These are phyloP conservation scores for Clarireedia sp. DNA, from an alignment of 2,329 filamentous ascomycete species.

Conservation along the genomic window DNA sequence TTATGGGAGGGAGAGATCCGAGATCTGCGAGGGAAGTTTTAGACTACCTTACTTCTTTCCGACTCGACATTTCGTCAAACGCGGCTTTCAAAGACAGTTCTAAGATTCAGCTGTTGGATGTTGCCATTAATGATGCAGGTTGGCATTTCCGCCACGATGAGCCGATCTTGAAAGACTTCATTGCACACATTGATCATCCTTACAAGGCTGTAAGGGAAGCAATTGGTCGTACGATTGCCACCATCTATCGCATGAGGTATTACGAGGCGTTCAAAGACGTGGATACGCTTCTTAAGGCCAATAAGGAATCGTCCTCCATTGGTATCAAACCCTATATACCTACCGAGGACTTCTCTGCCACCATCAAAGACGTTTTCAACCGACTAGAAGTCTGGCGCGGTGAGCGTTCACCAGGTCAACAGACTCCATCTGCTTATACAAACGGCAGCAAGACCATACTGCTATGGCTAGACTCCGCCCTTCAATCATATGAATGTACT, in stretches of 20 bases:
- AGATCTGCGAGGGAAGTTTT: conserved; percentile 80
- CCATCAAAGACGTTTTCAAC: conserved; percentile 66
- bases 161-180: conserved; percentile 81
- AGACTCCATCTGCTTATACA: conserved; percentile 90
- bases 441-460: conserved; percentile 93
- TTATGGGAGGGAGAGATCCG: conserved; percentile 83
- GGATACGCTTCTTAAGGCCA: conserved; percentile 62
- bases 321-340: conserved; percentile 79
- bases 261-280: conserved; percentile 89
- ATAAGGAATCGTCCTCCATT: conserved; percentile 72
- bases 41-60: conserved; percentile 74
- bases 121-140: conserved; percentile 76
- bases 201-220: conserved; percentile 96
- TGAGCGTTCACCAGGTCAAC: conserved; percentile 76
- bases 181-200: conserved; percentile 87
- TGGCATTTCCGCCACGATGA: conserved; percentile 94
- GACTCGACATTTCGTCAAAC: conserved; percentile 88
- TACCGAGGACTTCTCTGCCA: conserved; percentile 62
- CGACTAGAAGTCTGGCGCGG: conserved; percentile 82
- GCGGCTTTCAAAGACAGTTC: conserved; percentile 98
- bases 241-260: conserved; percentile 84
- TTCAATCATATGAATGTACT: conserved; percentile 88
- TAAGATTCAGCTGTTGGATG: conserved; percentile 85
- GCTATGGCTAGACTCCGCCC: conserved; percentile 85
- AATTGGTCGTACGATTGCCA: conserved; percentile 81